Evolutionary conservation across 1,139 yeast species (phyloP), one percentile per base, ranked within the genome.

Genomic region (Eremothecium cymbalariae): DNA sequence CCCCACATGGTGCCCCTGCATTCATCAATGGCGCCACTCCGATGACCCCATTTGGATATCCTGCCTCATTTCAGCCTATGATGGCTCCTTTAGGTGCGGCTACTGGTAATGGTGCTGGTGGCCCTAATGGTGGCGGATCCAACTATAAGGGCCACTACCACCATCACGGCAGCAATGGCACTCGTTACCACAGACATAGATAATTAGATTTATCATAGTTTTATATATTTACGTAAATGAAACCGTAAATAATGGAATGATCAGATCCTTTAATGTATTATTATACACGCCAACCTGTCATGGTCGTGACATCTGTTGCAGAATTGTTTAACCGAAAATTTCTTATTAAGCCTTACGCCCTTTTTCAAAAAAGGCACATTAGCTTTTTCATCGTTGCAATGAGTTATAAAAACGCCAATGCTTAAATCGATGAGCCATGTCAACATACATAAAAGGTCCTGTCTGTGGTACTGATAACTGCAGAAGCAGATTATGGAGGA

Each of bases 381-480:
- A n/a, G n/a, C n/a, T n/a, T n/a, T n/a, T n/a, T n/a, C n/a, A 8
- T 19, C 22, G 8, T 19, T 9, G 8, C 22, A 9, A 8, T 9
- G 8, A 8, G 22, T 19, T 9, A 9, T 19, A 19, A 19, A 19
- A 19, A 19, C 22, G 22, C 9, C 22, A 19, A 19, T n/a, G n/a
- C n/a, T n/a, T n/a, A n/a, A n/a, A n/a, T n/a, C n/a, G n/a, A n/a
- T n/a, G n/a, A n/a, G n/a, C n/a, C 2, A 52, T 55, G 59, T 53
- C 59, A 2, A 48, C 57, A 4, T 56, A 41, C 40, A 65, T 67
- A 32, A 64, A 73, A 46, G 97, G 97, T 2, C 80, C 84, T 5
- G 61, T 78, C 8, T 90, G 98, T 66, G 96, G 96, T 2, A 76
- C 77, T 3, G 88, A 81, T 44, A 88, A 90, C 63, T 90, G 98